phyloP scores from a whole-genome alignment of 768 basidiomycete genomes.

The Rhodocollybia butyracea region DNA sequence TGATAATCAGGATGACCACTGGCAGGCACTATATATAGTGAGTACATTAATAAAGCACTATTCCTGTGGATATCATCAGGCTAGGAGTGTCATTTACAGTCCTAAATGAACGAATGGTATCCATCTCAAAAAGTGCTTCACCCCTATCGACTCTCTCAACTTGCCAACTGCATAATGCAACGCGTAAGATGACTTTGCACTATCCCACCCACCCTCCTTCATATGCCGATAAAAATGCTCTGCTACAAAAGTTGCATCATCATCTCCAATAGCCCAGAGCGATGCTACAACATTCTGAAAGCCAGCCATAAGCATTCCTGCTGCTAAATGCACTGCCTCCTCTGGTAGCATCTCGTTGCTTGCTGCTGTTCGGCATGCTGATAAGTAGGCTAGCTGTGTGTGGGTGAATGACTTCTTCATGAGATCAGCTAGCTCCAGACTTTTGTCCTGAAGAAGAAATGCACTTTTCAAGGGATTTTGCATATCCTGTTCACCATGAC shows the following conservation, averaged over 20 bases:
- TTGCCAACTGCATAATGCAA: conserved; percentile 3
- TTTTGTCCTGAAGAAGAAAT: conserved; percentile 17
- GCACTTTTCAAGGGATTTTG: conserved; percentile 21
- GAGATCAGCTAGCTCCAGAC: conserved; percentile 16
- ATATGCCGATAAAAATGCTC: conserved; percentile 18
- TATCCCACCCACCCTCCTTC: not conserved
- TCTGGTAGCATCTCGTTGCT: conserved; percentile 24
- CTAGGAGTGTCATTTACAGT: not conserved
- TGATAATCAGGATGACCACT: too few species aligned
- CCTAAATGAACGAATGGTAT: conserved; percentile 10
- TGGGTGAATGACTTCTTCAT: conserved; percentile 12
- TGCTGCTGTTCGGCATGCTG: conserved; percentile 38
- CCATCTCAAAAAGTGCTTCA: conserved; percentile 3
- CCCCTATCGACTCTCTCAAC: not conserved
- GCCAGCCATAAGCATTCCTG: conserved; percentile 31
- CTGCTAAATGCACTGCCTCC: conserved; percentile 36
- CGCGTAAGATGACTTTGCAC: not conserved
- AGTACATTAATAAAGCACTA: too few species aligned
- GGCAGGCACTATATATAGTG: too few species aligned
- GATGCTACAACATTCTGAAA: conserved; percentile 28
- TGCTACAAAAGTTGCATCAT: conserved; percentile 20
- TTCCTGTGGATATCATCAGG: too few species aligned
- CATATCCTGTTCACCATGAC: conserved; percentile 27
- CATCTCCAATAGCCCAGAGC: conserved; percentile 29
- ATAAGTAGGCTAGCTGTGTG: conserved; percentile 32